Conservation (phyloP, 192 early-diverging fungal species). For the Podochytrium sp. region DNA sequence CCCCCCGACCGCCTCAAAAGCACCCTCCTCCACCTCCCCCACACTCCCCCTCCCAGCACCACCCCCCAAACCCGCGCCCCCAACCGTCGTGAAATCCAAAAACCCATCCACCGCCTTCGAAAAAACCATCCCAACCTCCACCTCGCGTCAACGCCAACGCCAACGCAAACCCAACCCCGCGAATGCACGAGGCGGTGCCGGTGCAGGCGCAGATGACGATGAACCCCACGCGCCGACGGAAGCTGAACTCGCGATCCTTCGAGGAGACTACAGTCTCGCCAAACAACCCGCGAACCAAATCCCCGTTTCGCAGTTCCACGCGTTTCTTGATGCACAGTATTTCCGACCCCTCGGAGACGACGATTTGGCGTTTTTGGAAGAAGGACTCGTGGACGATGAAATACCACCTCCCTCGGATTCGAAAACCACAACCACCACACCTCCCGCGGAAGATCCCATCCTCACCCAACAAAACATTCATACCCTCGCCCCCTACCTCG, state of each 20-base stretch:
- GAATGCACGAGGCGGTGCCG: not conserved
- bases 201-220: slow-evolving; percentile 1
- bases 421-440: no score
- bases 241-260: slow-evolving; percentile 29
- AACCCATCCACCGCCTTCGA: not conserved
- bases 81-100: no score
- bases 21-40: no score
- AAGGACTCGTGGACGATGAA: no score
- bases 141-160: no score
- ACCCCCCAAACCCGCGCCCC: no score
- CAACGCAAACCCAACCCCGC: not conserved
- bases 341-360: slow-evolving; percentile 79
- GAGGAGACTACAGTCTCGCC: slow-evolving; percentile 53
- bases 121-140: no score
- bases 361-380: slow-evolving; percentile 74
- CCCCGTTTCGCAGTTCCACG: slow-evolving; percentile 83
- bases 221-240: not conserved
- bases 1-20: not conserved
- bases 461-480: not conserved
- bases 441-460: no score
- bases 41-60: no score
- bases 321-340: slow-evolving; percentile 79
- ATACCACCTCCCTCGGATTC: no score
- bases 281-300: slow-evolving; percentile 72
- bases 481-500: slow-evolving; percentile 65